Conservation (phyloP, 495 filamentous ascomycete species). For the Hypoxylon crocopeplum region DNA sequence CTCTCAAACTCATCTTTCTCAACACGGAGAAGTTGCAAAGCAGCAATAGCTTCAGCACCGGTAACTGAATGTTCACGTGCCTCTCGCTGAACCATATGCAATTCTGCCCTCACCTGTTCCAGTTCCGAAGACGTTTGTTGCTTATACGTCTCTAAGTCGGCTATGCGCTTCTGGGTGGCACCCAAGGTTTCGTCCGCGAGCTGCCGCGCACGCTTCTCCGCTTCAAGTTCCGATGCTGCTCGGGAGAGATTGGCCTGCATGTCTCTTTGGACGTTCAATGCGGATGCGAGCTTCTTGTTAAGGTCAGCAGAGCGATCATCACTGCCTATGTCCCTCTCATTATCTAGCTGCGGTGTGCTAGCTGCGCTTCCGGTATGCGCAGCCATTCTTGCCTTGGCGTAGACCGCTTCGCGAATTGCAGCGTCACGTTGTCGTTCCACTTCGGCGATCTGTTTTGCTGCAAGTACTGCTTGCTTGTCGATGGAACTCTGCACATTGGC, state of each 20-base stretch:
- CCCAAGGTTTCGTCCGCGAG: conserved; percentile 88
- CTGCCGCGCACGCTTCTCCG: conserved; percentile 79
- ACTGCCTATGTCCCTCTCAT: conserved; percentile 62
- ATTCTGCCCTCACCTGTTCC: conserved; percentile 81
- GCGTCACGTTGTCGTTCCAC: conserved; percentile 92
- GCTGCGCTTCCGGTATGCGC: conserved; percentile 72
- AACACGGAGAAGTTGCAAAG: conserved; percentile 73
- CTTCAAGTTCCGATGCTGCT: conserved; percentile 71
- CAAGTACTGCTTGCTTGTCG: conserved; percentile 80
- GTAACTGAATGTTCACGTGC: conserved; percentile 79
- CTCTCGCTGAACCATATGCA: conserved; percentile 76
- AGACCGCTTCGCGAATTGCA: conserved; percentile 89
- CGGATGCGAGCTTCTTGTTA: conserved; percentile 78
- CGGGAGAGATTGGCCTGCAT: conserved; percentile 73
- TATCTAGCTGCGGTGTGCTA: conserved; percentile 74
- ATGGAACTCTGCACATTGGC: conserved; percentile 84
- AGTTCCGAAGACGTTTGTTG: conserved; percentile 81
- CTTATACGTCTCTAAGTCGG: conserved; percentile 80
- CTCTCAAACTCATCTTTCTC: conserved; percentile 82
- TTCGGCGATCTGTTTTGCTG: conserved; percentile 88
- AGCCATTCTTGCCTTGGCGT: conserved; percentile 91
- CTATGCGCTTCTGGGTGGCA: conserved; percentile 80
- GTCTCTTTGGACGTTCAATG: conserved; percentile 78
- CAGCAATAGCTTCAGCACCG: conserved; percentile 75
- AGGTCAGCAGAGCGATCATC: conserved; percentile 77